Conservation (phyloP, 768 basidiomycete species). For the Mycena epipterygia region DNA sequence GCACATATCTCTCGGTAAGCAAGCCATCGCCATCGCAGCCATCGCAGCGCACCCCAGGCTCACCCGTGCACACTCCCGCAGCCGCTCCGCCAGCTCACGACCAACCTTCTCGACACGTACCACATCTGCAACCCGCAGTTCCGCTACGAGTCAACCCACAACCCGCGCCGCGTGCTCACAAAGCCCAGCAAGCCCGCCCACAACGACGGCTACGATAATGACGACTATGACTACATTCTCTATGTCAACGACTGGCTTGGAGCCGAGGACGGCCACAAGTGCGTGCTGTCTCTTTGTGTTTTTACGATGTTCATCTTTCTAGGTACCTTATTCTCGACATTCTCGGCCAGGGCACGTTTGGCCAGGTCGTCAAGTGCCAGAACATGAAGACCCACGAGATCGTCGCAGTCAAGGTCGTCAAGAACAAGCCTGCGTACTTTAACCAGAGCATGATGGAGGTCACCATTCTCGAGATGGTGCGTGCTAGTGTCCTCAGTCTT, state of each 20-base stretch:
- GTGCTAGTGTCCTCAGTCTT: constrained; percentile 50
- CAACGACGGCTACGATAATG: constrained; percentile 98
- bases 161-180: constrained; percentile 95
- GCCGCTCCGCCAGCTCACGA: constrained; percentile 82
- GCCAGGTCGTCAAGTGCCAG: constrained; percentile 99
- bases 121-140: constrained; percentile 95
- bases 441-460: constrained; percentile 99
- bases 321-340: constrained; percentile 98
- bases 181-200: constrained; percentile 97
- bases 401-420: constrained; percentile 98
- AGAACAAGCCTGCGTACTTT: constrained; percentile 99
- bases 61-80: constrained; percentile 39
- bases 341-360: constrained; percentile 98
- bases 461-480: constrained; percentile 93
- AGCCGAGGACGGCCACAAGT: constrained; percentile 96
- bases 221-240: constrained; percentile 99
- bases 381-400: constrained; percentile 99
- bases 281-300: constrained; percentile 48
- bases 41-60: constrained; percentile 28
- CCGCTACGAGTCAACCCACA: constrained; percentile 94
- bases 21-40: constrained; percentile 49
- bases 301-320: constrained; percentile 29
- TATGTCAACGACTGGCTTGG: constrained; percentile 99
- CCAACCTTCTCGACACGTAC: constrained; percentile 90
- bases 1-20: constrained; percentile 83